Evolutionary conservation across 768 basidiomycete genomes (phyloP).

Genomic region (Lanmaoa pseudosensibilis): DNA sequence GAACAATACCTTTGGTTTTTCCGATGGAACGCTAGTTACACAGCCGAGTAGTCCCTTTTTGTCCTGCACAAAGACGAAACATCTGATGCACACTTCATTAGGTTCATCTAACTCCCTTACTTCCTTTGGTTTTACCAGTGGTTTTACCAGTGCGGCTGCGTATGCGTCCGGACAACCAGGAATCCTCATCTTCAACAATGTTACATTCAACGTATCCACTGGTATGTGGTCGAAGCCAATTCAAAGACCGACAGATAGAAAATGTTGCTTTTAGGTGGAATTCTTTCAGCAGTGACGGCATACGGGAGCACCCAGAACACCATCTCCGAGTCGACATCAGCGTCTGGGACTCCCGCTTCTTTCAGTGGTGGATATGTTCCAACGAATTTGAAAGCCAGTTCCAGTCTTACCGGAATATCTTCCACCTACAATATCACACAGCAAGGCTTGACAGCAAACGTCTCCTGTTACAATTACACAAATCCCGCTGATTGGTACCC

Average conservation of each 20-base stretch:
- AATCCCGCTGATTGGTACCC: background rate
- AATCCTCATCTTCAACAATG: background rate
- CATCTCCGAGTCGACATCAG: background rate
- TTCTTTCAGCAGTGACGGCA: background rate
- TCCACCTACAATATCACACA: background rate
- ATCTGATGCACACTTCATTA: background rate
- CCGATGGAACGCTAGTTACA: background rate
- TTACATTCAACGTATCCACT: background rate
- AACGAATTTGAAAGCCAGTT: background rate
- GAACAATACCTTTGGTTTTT: background rate
- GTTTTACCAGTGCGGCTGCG: background rate
- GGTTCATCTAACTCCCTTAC: background rate
- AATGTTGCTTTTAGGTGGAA: background rate
- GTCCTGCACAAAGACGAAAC: background rate
- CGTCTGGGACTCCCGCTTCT: background rate
- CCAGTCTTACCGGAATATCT: background rate
- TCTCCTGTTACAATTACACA: background rate
- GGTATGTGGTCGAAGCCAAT: background rate
- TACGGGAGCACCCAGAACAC: background rate
- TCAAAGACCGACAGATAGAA: background rate
- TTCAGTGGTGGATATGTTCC: background rate
- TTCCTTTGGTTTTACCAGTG: background rate
- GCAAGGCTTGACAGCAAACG: background rate
- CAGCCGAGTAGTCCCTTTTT: background rate
- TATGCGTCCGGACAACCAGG: background rate